Conservation (phyloP, 257 asterid genomes). For the Solanum chmielewskii region DNA sequence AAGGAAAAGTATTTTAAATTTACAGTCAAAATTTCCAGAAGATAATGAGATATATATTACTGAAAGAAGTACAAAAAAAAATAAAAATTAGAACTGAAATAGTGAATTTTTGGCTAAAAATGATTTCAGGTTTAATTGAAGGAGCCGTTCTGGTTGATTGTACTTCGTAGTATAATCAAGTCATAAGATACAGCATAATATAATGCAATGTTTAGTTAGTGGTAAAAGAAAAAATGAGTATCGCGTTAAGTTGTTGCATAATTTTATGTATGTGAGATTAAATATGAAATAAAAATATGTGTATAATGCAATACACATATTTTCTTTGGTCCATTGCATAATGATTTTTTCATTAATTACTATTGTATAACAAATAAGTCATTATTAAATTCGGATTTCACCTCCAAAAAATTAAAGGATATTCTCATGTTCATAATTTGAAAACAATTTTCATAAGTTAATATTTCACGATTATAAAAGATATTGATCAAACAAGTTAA, state of each 20-base stretch:
- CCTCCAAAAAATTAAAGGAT: background rate
- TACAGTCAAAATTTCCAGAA: background rate
- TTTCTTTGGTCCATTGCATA: background rate
- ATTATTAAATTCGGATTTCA: background rate
- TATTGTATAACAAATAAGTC: background rate
- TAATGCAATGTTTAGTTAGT: background rate
- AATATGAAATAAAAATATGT: background rate
- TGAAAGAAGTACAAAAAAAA: background rate
- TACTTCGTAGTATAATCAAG: background rate
- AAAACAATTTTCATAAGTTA: too few species aligned
- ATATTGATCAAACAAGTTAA: too few species aligned
- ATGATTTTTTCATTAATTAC: background rate
- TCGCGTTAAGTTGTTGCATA: background rate
- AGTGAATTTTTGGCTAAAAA: background rate
- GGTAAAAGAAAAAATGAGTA: background rate
- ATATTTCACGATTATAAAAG: too few species aligned
- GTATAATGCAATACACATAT: background rate
- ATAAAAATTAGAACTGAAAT: background rate
- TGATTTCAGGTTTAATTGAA: background rate
- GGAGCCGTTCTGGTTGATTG: background rate
- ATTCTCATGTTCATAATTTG: too few species aligned
- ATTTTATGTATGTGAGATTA: background rate
- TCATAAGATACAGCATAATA: background rate
- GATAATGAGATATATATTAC: background rate
- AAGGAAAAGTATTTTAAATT: background rate